Conservation (phyloP, 768 basidiomycete genomes). For the Trametes cingulata region DNA sequence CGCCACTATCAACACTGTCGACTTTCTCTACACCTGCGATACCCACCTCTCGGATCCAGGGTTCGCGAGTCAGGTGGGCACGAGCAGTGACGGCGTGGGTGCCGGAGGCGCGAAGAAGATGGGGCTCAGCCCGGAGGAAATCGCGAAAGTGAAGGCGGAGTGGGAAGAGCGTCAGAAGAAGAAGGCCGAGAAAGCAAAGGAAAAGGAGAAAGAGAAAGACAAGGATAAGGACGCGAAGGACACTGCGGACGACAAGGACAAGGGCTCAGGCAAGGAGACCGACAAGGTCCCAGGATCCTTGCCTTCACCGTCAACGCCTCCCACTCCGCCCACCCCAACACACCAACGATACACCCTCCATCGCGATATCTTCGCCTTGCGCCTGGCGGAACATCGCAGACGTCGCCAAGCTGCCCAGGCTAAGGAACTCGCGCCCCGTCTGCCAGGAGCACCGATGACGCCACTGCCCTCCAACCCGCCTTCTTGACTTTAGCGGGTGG, state of each 20-base stretch:
- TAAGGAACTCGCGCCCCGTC: conserved; percentile 67
- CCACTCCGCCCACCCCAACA: conserved; percentile 38
- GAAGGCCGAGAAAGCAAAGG: conserved; percentile 57
- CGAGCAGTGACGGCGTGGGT: conserved; percentile 35
- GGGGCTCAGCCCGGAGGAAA: conserved; percentile 63
- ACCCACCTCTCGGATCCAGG: conserved; percentile 78
- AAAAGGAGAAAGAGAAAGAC: conserved; percentile 47
- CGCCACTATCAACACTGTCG: conserved; percentile 77
- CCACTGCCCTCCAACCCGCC: conserved; percentile 20
- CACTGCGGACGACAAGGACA: conserved; percentile 23
- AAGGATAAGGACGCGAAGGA: conserved; percentile 40
- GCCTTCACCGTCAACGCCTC: conserved; percentile 29
- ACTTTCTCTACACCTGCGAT: conserved; percentile 86
- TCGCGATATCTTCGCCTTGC: conserved; percentile 79
- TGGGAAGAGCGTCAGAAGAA: conserved; percentile 74
- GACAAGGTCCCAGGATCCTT: conserved; percentile 33
- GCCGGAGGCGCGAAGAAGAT: conserved; percentile 37
- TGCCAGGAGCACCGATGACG: conserved; percentile 59
- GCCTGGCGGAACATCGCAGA: conserved; percentile 72
- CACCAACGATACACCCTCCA: conserved; percentile 84
- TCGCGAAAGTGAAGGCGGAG: conserved; percentile 74
- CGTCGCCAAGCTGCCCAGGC: conserved; percentile 65
- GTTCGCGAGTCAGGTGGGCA: conserved; percentile 60
- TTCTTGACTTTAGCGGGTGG: conserved; percentile 2
- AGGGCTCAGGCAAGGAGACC: conserved; percentile 14